These are phyloP conservation scores for Neofusicoccum kwambonambiense DNA, from an alignment of 2,329 filamentous ascomycete genomes.

Conservation along the genomic window DNA sequence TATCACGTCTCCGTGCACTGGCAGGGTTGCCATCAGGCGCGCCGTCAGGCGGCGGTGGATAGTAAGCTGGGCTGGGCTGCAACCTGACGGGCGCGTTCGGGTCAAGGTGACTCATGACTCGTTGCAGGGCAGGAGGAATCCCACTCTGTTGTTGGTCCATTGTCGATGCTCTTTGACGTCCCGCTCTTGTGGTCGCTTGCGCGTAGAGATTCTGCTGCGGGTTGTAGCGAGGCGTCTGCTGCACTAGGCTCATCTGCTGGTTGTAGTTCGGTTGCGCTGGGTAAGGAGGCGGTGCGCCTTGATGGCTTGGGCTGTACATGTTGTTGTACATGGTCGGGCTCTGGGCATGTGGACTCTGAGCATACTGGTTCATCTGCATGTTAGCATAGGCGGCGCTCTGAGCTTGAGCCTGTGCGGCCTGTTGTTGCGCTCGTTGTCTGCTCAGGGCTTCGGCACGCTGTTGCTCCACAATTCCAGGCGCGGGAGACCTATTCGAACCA, in stretches of 20 bases:
- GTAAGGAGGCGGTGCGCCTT: slow-evolving; percentile 75
- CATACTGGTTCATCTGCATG: slow-evolving; percentile 59
- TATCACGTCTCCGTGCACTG: slow-evolving; percentile 72
- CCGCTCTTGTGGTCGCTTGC: slow-evolving; percentile 73
- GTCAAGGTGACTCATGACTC: slow-evolving; percentile 93
- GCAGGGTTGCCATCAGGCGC: slow-evolving; percentile 64
- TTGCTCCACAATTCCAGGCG: slow-evolving; percentile 91
- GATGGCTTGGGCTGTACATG: slow-evolving; percentile 69
- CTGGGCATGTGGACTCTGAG: slow-evolving; percentile 45
- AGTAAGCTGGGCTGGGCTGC: slow-evolving; percentile 95
- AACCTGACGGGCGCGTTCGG: slow-evolving; percentile 90
- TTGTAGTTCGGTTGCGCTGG: slow-evolving; percentile 62
- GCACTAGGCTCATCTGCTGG: slow-evolving; percentile 57
- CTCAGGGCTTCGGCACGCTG: slow-evolving; percentile 91
- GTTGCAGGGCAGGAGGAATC: slow-evolving; percentile 87
- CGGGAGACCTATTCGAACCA: slow-evolving; percentile 80
- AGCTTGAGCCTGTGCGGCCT: slow-evolving; percentile 55
- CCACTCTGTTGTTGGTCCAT: slow-evolving; percentile 94
- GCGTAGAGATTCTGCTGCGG: slow-evolving; percentile 72
- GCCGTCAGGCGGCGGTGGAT: slow-evolving; percentile 86
- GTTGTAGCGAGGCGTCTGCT: slow-evolving; percentile 39
- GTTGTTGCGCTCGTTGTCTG: slow-evolving; percentile 73
- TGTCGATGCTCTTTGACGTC: slow-evolving; percentile 86
- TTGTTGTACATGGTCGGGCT: slow-evolving; percentile 72
- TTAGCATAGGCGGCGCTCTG: slow-evolving; percentile 67